Evolutionary conservation across 306 rosid species (phyloP), one percentile per base, ranked within the genome.

Genomic region (Quillaja saponaria): DNA sequence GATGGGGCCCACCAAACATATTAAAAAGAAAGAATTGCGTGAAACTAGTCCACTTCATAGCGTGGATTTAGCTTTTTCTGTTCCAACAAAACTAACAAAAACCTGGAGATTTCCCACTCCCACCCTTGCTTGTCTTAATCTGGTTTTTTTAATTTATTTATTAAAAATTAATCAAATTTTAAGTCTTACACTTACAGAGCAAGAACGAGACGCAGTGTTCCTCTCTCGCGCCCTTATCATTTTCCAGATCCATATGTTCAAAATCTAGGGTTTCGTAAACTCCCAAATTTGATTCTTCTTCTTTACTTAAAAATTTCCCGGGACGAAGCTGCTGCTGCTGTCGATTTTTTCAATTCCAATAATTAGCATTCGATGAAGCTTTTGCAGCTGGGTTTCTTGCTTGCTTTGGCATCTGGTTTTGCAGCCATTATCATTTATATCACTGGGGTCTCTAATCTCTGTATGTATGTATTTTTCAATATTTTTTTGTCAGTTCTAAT

Each of bases 351-450:
- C n/a, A 33, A 44, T 31, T 15, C 11, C 19, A n/a, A 19, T 31
- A 47, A 28, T 40, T 17, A 20, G 45, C 34, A 37, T 42, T 53
- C 54, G 65, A 80, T 77, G 88, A 80, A 66, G 81, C 76, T 80
- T 42, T 68, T 77, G 70, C 79, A 51, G 62, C 50, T 80, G 35
- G 74, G 58, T 4, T 83, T 83, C 17, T 16, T 74, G 8, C 51
- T 77, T 38, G 73, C 83, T 56, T 53, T 80, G 63, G 78, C 73
- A 11, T 83, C 80, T 53, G 88, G 88, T 6, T 62, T 77, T 31
- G 64, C 70, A n/a, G 85, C 79, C 54, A 71, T 83, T 48, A 47
- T 74, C 75, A 68, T 83, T 74, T 83, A 80, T 79, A 71, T 83
- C 59, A 70, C 61, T 17, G 83, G 81, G 14, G 77, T 83, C 55